phyloP scores from a whole-genome alignment of 495 filamentous ascomycete genomes.

The Pyrenula aspistea region DNA sequence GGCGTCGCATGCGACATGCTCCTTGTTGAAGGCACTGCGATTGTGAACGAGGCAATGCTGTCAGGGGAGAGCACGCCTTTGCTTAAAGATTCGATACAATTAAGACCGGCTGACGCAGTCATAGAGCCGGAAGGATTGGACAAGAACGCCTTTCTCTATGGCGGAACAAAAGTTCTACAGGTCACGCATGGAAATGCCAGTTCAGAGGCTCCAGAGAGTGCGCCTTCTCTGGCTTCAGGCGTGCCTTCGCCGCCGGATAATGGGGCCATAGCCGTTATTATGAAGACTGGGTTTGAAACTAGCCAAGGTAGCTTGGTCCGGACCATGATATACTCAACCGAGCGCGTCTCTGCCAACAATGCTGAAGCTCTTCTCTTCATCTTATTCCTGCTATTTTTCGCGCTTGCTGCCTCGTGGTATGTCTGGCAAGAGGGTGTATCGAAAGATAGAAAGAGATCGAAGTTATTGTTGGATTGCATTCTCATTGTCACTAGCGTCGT shows the following conservation, averaged over 20 bases:
- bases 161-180: slow-evolving; percentile 95
- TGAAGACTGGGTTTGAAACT: slow-evolving; percentile 97
- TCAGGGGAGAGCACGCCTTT: slow-evolving; percentile 96
- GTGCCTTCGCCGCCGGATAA: slow-evolving; percentile 74
- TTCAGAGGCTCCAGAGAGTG: slow-evolving; percentile 52
- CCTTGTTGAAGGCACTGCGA: slow-evolving; percentile 84
- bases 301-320: slow-evolving; percentile 95
- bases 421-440: slow-evolving; percentile 94
- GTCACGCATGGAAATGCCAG: slow-evolving; percentile 69
- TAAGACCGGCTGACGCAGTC: slow-evolving; percentile 70
- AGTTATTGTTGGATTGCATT: slow-evolving; percentile 93
- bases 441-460: slow-evolving; percentile 89
- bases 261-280: slow-evolving; percentile 85
- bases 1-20: slow-evolving; percentile 97
- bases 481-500: slow-evolving; percentile 97
- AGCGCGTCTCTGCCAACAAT: slow-evolving; percentile 96
- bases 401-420: slow-evolving; percentile 98
- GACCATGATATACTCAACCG: slow-evolving; percentile 99
- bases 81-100: slow-evolving; percentile 89
- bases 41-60: slow-evolving; percentile 99
- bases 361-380: slow-evolving; percentile 91
- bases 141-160: slow-evolving; percentile 92
- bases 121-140: slow-evolving; percentile 88
- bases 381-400: slow-evolving; percentile 90
- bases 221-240: slow-evolving; percentile 51